Percentiles rank a stretch among this genome's conserved stretches.
Conservation (phyloP, 75 land plant genomes). For the Chamaecyparis obtusa region DNA sequence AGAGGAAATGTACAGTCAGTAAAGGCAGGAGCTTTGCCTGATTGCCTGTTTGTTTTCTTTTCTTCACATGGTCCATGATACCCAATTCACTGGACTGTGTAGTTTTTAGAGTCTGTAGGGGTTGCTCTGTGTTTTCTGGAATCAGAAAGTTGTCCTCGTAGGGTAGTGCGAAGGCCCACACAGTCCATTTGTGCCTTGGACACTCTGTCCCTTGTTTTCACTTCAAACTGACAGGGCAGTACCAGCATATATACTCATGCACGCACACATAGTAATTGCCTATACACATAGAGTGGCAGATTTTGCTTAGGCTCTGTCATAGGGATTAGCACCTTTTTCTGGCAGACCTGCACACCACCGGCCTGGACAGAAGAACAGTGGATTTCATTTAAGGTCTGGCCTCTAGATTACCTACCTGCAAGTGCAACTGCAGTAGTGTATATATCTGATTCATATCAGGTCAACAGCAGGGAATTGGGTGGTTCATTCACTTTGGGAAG, state of each 20-base stretch:
- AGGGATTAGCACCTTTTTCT: not conserved
- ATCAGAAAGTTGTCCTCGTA: not conserved
- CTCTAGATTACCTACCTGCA: too few relatives aligned
- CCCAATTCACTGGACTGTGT: too few relatives aligned
- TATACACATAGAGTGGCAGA: not conserved
- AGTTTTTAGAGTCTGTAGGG: too few relatives aligned
- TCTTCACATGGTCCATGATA: too few relatives aligned
- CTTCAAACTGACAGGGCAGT: not conserved
- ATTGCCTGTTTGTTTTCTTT: not conserved
- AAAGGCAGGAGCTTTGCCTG: not conserved
- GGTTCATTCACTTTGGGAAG: not conserved
- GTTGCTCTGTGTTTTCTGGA: not conserved
- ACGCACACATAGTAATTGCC: constrained; percentile 5
- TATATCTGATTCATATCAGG: not conserved
- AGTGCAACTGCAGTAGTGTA: not conserved
- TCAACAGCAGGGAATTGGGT: not conserved
- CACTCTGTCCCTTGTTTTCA: not conserved
- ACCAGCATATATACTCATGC: not conserved
- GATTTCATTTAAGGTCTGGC: not conserved
- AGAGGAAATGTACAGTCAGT: not conserved
- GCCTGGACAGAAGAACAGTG: not conserved
- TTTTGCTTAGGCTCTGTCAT: not conserved
- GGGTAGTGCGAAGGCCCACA: not conserved
- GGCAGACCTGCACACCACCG: not conserved
- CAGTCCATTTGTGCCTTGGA: not conserved